Evolutionary conservation across 2,329 filamentous ascomycete species (phyloP), one percentile per base, ranked within the genome.

Genomic region (Lachnellula arida): DNA sequence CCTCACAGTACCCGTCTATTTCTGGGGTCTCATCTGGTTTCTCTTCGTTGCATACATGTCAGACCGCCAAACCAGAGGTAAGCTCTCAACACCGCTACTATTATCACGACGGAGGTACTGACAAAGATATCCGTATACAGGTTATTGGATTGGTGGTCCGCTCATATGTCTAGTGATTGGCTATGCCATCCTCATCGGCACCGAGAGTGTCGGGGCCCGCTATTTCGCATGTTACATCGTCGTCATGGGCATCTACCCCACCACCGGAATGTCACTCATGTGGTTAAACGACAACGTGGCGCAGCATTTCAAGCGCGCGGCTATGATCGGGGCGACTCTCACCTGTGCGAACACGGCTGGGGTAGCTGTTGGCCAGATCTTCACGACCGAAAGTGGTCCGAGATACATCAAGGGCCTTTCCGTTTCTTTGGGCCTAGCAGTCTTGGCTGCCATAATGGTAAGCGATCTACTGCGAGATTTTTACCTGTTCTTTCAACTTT

Each of bases 1-100:
- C 32, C 69, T 82, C 37, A 81, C 78, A 3, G 76, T 83, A 0
- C 80, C 80, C 0, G 77, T 81, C n/a, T 82, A 80, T 60, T 65
- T 79, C n/a, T 74, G 75, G 53, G 78, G 76, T 2, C 76, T 73
- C 1, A 53, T 75, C 5, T 64, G 68, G 35, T 81, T 78, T 60
- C 67, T 80, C 7, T 55, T 63, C 0, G 61, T 76, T 1, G 76
- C 78, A 1, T 75, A 66, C 32, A 57, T 74, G 34, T 78, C 78
- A 0, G 79, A 82, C 62, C 70, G 70, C 39, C 60, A 58, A 28
- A 54, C 54, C 9, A 47, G 40, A 52, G 48, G 54, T 35, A 43
- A 43, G 34, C 6, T 43, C 17, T 39, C 15, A 40, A 40, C 15
- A n/a, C 28, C 25, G 43, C 34, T 17, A 23, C 28, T 34, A 6